Base-by-base conservation (phyloP, 495 filamentous ascomycete species). In the Xylaria acuta region DNA sequence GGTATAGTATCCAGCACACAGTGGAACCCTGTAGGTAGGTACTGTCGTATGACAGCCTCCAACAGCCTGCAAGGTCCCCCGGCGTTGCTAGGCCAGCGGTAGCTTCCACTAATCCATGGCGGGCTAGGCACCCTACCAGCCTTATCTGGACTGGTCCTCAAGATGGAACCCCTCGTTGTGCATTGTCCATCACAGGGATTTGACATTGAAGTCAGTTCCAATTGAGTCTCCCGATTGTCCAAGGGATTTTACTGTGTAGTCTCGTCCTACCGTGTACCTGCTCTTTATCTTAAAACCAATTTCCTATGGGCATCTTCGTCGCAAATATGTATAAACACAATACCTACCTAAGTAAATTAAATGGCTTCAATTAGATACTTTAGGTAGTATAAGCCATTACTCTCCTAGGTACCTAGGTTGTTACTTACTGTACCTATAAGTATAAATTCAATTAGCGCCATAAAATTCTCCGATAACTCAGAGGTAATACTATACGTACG, bases 1-100 rank as follows among this genome's bases (percentile, higher is more conserved):
- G 36, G 54, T 12, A 53, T 53, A 58, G 30, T 4, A 1, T 18
- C 1, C 18, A 3, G 34, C 22, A 41, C 4, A n/a, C n/a, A n/a
- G n/a, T n/a, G n/a, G n/a, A n/a, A n/a, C n/a, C n/a, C n/a, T n/a
- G n/a, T n/a, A n/a, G n/a, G n/a, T n/a, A n/a, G n/a, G n/a, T n/a
- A n/a, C 40, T 43, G n/a, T 34, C 38, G 20, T n/a, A 27, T n/a
- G 41, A 49, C 25, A 47, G n/a, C 38, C 1, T 43, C 60, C n/a
- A 20, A 43, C 0, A 16, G 18, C 18, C 22, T 30, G 25, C 16
- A 25, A 38, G n/a, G 18, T 1, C 63, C 16, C 30, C 32, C 45
- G 32, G 16, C n/a, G 64, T 67, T 53, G 64, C 64, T 38, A 5
- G 64, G 64, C 22, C 20, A 53, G 64, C 18, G 32, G 8, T 53